Percentiles rank a stretch among this genome's conserved stretches.
Conservation (phyloP, 1,139 yeast genomes). For the Sugiyamaella neomexicana region DNA sequence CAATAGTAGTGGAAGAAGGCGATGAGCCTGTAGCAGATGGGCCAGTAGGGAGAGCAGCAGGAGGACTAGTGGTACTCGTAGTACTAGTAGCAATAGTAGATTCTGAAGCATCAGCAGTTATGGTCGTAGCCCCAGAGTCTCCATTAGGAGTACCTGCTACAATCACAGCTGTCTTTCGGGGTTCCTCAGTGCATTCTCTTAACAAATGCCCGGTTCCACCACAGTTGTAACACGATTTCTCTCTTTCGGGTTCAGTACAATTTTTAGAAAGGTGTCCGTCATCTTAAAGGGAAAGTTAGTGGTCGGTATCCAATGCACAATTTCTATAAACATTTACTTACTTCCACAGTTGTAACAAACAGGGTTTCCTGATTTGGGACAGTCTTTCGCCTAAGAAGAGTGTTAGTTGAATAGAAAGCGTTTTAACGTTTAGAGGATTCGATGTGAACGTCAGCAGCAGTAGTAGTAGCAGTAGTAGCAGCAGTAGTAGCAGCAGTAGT, state of each 20-base stretch:
- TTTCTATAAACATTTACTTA: constrained; percentile 21
- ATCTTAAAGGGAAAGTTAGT: constrained; percentile 16
- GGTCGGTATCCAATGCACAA: not conserved
- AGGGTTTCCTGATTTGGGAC: constrained; percentile 42
- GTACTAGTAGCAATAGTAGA: not conserved
- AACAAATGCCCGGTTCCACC: constrained; percentile 81
- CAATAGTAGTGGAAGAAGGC: constrained; percentile 38
- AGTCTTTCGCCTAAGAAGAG: constrained; percentile 37
- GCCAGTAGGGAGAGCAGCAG: constrained; percentile 16
- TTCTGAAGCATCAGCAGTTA: constrained; percentile 7
- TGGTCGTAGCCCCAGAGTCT: constrained; percentile 29
- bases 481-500: too few relatives aligned
- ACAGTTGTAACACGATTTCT: constrained; percentile 72
- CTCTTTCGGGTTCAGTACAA: constrained; percentile 51
- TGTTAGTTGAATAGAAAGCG: not conserved
- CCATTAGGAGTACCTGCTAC: constrained; percentile 17
- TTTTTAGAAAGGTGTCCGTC: constrained; percentile 79
- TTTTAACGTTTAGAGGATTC: too few relatives aligned
- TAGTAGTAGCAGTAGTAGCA: not conserved
- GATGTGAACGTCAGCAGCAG: too few relatives aligned
- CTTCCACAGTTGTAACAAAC: constrained; percentile 41
- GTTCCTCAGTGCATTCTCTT: constrained; percentile 50
- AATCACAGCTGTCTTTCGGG: constrained; percentile 23
- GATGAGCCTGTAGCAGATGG: constrained; percentile 24
- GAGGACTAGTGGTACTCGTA: not conserved